These are phyloP conservation scores for Ganoderma multipileum DNA, from an alignment of 1,284 basidiomycete genomes.

Conservation along the genomic window DNA sequence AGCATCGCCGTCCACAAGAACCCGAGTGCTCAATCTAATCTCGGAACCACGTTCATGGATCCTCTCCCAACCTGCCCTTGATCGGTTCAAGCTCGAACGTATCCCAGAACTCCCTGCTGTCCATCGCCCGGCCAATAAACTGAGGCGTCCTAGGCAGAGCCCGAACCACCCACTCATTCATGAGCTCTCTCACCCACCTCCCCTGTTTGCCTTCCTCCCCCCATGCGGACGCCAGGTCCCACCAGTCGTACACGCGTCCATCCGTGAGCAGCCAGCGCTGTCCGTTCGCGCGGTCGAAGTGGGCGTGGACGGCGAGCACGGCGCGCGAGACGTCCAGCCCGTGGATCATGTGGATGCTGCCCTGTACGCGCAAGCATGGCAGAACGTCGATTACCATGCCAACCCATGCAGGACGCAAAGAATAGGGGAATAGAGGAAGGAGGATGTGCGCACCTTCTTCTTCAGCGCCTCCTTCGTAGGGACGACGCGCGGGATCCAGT, in stretches of 20 bases:
- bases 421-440: not conserved
- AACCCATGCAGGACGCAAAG: not conserved
- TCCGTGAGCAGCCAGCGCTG: constrained; percentile 67
- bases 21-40: not conserved
- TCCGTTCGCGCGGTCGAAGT: constrained; percentile 51
- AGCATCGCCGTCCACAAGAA: too few relatives aligned
- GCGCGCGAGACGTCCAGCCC: constrained; percentile 64
- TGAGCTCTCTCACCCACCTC: constrained; percentile 64
- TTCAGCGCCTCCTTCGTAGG: constrained; percentile 60
- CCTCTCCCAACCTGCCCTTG: constrained; percentile 27
- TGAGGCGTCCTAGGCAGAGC: constrained; percentile 59
- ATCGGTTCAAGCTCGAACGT: constrained; percentile 46
- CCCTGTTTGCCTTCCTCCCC: constrained; percentile 39
- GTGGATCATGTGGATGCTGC: constrained; percentile 65
- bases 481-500: constrained; percentile 60
- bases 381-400: not conserved
- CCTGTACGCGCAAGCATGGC: constrained; percentile 44
- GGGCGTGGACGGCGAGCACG: constrained; percentile 57
- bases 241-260: constrained; percentile 70
- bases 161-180: constrained; percentile 56
- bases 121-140: constrained; percentile 58
- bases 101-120: constrained; percentile 68
- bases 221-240: constrained; percentile 68
- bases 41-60: constrained; percentile 35
- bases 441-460: constrained; percentile 49